Base-by-base conservation (phyloP, 345 rosid species). In the Lumnitzera littorea region DNA sequence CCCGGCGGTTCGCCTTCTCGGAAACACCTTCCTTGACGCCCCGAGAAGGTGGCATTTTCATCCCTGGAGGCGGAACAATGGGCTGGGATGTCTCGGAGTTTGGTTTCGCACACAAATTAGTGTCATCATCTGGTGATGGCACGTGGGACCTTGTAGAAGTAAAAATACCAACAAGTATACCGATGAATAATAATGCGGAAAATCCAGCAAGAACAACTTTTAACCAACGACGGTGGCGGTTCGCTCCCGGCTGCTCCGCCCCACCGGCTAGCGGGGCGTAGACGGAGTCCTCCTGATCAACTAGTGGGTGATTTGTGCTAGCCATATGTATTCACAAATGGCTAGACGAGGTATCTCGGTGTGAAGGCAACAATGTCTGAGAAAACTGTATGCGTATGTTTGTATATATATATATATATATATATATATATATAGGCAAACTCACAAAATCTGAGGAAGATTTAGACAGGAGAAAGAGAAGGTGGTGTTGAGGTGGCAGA, bases 21-120 rank as follows among this genome's bases (percentile, higher is more conserved):
- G 98, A 92, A 13, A 92, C 96, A 0, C 98, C 98, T 55, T 80
- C 76, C 4, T 64, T 56, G 4, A 51, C 53, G 24, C 86, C 90
- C 13, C 89, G 87, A 1, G 85, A 63, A 60, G 20, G 16, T 10
- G 78, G 60, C 20, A 43, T 3, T 11, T 47, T 36, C 17, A 1
- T 2, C 31, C 11, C 1, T 9, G 12, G 6, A 16, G 24, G 47
- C 49, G 55, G 27, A 14, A 61, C 13, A 23, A 25, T 4, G 43
- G 43, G 43, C 43, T 36, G 1, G 43, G 10, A 7, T 5, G 2
- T 6, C 9, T 36, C 43, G 43, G 43, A 36, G 43, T 7, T 36
- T 36, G 10, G 11, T 36, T 3, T 55, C 55, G 16, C 13, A 2
- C 5, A 12, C 53, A 46, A 48, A 7, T 36, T 2, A 8, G 12